These are phyloP conservation scores for Candida khao-thaluensis DNA, from an alignment of 805 yeast species.

Conservation along the genomic window DNA sequence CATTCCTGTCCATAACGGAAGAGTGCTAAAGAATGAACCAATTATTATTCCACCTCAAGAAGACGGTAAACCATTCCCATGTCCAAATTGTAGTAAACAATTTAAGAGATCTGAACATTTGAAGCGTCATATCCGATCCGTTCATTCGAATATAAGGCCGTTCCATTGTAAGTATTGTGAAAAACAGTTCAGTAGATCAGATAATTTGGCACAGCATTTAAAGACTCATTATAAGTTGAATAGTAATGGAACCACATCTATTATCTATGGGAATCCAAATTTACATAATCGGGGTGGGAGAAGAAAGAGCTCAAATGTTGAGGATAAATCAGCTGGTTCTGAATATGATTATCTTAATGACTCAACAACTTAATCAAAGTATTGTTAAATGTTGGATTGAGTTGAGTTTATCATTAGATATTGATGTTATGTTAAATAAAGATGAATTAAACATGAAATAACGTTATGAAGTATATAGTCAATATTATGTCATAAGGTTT, in stretches of 20 bases:
- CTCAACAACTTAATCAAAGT: too few species aligned
- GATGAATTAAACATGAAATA: too few species aligned
- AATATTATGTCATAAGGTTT: too few species aligned
- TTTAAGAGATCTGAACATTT: conserved; percentile 45
- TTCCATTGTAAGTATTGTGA: conserved; percentile 47
- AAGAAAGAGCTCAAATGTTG: conserved; percentile 36
- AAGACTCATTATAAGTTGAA: conserved; percentile 40
- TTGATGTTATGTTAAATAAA: too few species aligned
- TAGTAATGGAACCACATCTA: conserved; percentile 32
- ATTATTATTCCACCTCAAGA: conserved; percentile 14
- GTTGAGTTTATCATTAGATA: too few species aligned
- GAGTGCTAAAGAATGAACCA: conserved; percentile 11
- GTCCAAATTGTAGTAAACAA: conserved; percentile 42
- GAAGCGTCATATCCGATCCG: conserved; percentile 43
- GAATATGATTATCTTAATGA: conserved; percentile 1
- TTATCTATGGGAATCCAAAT: conserved; percentile 25
- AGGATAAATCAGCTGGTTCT: conserved; percentile 6
- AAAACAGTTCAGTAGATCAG: conserved; percentile 42
- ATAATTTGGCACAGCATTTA: conserved; percentile 45
- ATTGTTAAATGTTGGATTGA: too few species aligned
- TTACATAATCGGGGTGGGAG: conserved; percentile 20
- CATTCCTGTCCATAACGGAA: conserved; percentile 9
- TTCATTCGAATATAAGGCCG: conserved; percentile 45
- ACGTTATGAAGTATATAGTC: too few species aligned
- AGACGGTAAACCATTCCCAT: conserved; percentile 34